phyloP scores from a whole-genome alignment of 768 basidiomycete genomes.

The Mrakia hoshinonis region DNA sequence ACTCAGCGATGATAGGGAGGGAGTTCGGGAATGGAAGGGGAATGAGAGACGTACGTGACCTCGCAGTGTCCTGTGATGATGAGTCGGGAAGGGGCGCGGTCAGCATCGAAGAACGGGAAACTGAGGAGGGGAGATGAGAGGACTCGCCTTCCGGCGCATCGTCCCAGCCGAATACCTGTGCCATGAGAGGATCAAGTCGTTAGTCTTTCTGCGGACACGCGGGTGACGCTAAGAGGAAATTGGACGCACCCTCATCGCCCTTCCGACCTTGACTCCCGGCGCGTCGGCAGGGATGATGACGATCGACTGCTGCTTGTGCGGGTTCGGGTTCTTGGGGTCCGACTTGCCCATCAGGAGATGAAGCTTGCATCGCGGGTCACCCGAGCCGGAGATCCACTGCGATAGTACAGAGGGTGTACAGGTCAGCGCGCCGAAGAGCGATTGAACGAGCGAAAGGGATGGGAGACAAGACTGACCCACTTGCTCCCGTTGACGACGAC shows the following conservation, averaged over 20 bases:
- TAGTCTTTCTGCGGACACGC: too few species aligned
- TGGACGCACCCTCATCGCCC: conserved; percentile 70
- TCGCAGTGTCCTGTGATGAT: conserved; percentile 68
- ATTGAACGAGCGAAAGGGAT: too few species aligned
- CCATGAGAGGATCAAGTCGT: too few species aligned
- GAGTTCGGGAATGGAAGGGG: background rate
- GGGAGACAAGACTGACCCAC: conserved; percentile 54
- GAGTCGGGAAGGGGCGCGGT: background rate
- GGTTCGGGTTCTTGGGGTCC: conserved; percentile 58
- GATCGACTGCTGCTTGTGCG: conserved; percentile 69
- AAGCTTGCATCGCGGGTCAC: conserved; percentile 76
- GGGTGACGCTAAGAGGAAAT: too few species aligned
- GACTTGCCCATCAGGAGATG: conserved; percentile 88
- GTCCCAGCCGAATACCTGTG: conserved; percentile 74
- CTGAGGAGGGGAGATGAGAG: background rate
- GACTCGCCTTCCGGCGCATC: conserved; percentile 52
- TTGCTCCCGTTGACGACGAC: conserved; percentile 95
- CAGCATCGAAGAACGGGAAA: background rate
- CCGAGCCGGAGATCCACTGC: conserved; percentile 97
- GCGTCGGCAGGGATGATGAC: conserved; percentile 85
- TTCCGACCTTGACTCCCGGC: conserved; percentile 76
- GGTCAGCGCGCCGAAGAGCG: too few species aligned
- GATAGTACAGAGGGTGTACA: too few species aligned
- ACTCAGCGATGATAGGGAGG: background rate
- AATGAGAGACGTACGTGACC: conserved; percentile 49